Evolutionary conservation across 225 moss, liverwort and hornwort genomes (phyloP).

Genomic region (Neckera pumila): DNA sequence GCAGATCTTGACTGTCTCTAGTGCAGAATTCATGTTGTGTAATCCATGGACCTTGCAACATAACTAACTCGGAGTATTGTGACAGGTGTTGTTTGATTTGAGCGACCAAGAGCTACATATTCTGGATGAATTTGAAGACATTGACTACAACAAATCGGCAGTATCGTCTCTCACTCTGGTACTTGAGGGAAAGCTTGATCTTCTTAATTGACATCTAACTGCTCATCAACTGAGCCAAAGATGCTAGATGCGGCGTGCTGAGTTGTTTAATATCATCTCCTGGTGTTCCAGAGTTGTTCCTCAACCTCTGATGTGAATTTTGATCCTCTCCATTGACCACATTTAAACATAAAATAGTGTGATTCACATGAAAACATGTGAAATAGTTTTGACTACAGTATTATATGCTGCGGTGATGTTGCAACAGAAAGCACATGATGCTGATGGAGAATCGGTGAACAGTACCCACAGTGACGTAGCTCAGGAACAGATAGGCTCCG

Average conservation of each 20-base stretch:
- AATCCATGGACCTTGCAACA: neutral
- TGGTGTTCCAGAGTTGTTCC: neutral
- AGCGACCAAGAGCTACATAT: constrained; percentile 54
- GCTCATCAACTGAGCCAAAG: neutral
- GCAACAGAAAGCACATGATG: constrained; percentile 23
- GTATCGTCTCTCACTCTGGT: constrained; percentile 53
- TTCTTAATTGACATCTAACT: neutral
- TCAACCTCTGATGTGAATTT: neutral
- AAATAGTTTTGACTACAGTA: neutral
- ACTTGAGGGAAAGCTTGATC: neutral
- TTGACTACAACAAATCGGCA: constrained; percentile 46
- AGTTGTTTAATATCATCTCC: neutral
- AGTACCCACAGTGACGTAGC: neutral
- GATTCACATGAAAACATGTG: neutral
- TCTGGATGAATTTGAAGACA: constrained; percentile 78
- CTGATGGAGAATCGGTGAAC: constrained; percentile 1
- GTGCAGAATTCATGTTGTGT: neutral
- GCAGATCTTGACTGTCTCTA: neutral
- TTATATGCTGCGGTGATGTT: neutral
- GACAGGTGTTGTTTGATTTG: constrained; percentile 74
- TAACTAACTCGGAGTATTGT: neutral
- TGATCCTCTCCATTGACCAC: neutral
- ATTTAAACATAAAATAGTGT: neutral
- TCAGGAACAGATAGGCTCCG: neutral
- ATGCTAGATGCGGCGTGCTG: neutral